Conservation (phyloP, 2,329 filamentous ascomycete species). For the Fusarium compactum region DNA sequence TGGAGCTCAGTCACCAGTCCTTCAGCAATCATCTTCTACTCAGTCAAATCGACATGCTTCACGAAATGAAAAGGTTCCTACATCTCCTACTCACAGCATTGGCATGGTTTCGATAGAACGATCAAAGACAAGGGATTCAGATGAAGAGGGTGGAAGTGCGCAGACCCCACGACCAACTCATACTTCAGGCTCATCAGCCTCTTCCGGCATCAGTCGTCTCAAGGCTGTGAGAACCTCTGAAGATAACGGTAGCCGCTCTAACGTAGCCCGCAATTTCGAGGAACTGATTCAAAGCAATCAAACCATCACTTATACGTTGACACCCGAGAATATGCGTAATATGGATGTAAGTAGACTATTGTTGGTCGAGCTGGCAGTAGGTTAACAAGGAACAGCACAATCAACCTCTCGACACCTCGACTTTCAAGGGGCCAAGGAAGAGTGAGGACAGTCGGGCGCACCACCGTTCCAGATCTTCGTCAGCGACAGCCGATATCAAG, state of each 20-base stretch:
- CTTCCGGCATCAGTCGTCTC: conserved; percentile 63
- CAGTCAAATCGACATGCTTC: conserved; percentile 41
- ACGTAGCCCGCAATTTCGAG: conserved; percentile 78
- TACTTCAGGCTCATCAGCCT: conserved; percentile 64
- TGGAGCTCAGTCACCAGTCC: conserved; percentile 26
- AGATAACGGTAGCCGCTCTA: conserved; percentile 63
- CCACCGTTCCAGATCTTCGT: conserved; percentile 63
- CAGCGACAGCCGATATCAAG: conserved; percentile 55
- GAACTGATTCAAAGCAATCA: conserved; percentile 84
- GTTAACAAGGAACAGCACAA: conserved; percentile 53
- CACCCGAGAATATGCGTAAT: conserved; percentile 81
- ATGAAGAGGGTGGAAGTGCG: conserved; percentile 48
- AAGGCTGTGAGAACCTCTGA: conserved; percentile 69
- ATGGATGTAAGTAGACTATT: conserved; percentile 70
- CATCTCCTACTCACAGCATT: conserved; percentile 50
- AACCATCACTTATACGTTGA: conserved; percentile 85
- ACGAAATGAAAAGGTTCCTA: conserved; percentile 39
- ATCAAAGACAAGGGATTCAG: conserved; percentile 51
- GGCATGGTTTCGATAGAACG: conserved; percentile 57
- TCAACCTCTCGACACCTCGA: conserved; percentile 57
- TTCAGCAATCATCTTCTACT: conserved; percentile 42
- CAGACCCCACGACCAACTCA: conserved; percentile 56
- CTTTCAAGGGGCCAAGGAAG: conserved; percentile 57
- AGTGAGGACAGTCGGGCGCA: conserved; percentile 60
- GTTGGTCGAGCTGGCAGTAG: neutral